phyloP scores from a whole-genome alignment of 371 early-diverging fungal species.

The Rhizomucor miehei region DNA sequence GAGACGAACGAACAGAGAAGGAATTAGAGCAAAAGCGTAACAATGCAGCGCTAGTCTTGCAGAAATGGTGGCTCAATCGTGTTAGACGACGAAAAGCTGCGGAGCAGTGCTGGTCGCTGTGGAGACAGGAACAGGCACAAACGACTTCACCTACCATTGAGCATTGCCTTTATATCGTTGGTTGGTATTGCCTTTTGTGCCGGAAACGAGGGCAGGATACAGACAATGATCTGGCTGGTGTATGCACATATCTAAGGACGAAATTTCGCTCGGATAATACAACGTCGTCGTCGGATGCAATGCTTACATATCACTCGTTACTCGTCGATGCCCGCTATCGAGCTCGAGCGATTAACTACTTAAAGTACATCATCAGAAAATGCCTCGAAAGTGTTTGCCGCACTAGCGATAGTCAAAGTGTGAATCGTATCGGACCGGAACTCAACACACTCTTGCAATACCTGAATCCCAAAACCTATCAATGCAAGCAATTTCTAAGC shows the following conservation, averaged over 20 bases:
- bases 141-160: conserved; percentile 9
- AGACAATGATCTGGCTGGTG: conserved; percentile 10
- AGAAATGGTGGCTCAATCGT: conserved; percentile 32
- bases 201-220: conserved; percentile 6
- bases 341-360: conserved; percentile 15
- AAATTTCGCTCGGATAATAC: not conserved
- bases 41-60: conserved; percentile 22
- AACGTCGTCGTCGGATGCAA: not conserved
- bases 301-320: conserved; percentile 11
- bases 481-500: conserved; percentile 18
- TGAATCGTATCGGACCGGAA: conserved; percentile 44
- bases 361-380: conserved; percentile 20
- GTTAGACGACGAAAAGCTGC: conserved; percentile 7
- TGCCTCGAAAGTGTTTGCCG: conserved; percentile 21
- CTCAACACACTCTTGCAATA: conserved; percentile 47
- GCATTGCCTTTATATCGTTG: conserved; percentile 12
- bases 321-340: conserved; percentile 31
- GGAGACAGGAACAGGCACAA: conserved; percentile 16
- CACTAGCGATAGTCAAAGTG: conserved; percentile 10
- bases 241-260: conserved; percentile 15
- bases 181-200: conserved; percentile 23
- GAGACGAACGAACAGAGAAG: conserved; percentile 25
- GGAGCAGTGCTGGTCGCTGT: conserved; percentile 19
- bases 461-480: conserved; percentile 48
- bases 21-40: conserved; percentile 7